Base-by-base conservation (phyloP, 495 filamentous ascomycete species). In the Aspergillus nidulans region DNA sequence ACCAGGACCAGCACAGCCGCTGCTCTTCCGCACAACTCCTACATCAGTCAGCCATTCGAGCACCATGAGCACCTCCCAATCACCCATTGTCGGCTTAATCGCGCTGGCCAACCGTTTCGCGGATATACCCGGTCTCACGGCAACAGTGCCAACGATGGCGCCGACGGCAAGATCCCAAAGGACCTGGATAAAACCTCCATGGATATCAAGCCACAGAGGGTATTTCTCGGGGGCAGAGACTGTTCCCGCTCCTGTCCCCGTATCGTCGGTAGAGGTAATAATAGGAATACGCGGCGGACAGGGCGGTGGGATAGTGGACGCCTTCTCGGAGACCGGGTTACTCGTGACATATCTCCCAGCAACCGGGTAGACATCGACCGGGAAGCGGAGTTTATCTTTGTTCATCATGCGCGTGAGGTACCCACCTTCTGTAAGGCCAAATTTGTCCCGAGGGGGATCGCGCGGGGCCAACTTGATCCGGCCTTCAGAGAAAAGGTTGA, bases 161-260 rank as follows among this genome's bases (percentile, higher is more conserved):
- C 76, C 77, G 12, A 89, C 66, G 7, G 82, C 78, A 60, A 80
- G 70, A 3, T 82, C 71, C 91, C 91, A 96, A 36, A 86, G 70
- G 6, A 76, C 69, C 3, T 55, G 58, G 32, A 88, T 77, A 12
- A 91, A 67, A 8, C 79, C 67, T 1, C 81, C 83, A 47, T 89
- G 82, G 43, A 95, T 86, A 66, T 90, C 89, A 55, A 81, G 82
- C 91, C 91, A 96, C 23, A 91, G 69, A 0, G 91, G 91, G 18
- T 89, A 73, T 60, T 64, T 82, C 62, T 58, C 71, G 10, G 64
- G 62, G 15, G 56, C 13, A 9, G 43, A 15, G 69, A 71, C 39
- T 62, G 58, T 6, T 9, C 53, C 44, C 9, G 30, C 15, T 12
- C 30, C 30, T 12, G 30, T 34, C 4, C 8, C 30, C 10, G 15